phyloP scores from a whole-genome alignment of 148 eudicot genomes.

The Dianthus caryophyllus region DNA sequence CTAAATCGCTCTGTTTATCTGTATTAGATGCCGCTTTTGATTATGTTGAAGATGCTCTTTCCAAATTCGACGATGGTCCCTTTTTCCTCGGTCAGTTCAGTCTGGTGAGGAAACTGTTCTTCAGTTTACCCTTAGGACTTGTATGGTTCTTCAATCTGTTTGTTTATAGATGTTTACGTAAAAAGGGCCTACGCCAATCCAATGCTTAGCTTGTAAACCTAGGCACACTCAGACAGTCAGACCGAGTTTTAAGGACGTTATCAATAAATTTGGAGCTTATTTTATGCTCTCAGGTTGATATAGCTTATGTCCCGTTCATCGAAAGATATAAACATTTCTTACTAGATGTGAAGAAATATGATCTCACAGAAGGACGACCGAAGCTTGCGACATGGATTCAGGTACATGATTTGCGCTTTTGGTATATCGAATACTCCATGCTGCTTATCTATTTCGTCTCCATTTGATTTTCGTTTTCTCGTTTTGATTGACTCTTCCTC shows the following conservation, averaged over 20 bases:
- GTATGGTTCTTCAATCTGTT: neutral
- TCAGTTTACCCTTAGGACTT: neutral
- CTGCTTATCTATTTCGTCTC: no score
- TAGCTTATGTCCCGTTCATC: slow-evolving; percentile 75
- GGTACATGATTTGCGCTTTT: slow-evolving; percentile 35
- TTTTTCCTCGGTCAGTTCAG: slow-evolving; percentile 60
- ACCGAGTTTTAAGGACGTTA: neutral
- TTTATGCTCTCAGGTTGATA: slow-evolving; percentile 49
- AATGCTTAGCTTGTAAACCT: neutral
- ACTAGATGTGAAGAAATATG: slow-evolving; percentile 56
- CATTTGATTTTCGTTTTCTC: no score
- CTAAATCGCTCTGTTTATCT: slow-evolving; percentile 6
- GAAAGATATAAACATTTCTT: slow-evolving; percentile 64
- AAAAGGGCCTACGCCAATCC: no score
- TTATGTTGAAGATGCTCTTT: slow-evolving; percentile 53
- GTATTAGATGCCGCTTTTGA: slow-evolving; percentile 58
- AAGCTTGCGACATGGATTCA: slow-evolving; percentile 60
- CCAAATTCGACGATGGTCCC: slow-evolving; percentile 55
- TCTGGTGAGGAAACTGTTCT: slow-evolving; percentile 36
- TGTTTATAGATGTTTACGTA: no score
- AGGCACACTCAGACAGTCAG: neutral
- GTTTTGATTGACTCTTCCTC: neutral
- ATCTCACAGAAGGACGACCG: slow-evolving; percentile 52
- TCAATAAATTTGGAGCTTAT: neutral
- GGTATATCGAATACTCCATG: neutral